Evolutionary conservation across 2,329 filamentous ascomycete genomes (phyloP).

Genomic region (Waltergamsia citrina): DNA sequence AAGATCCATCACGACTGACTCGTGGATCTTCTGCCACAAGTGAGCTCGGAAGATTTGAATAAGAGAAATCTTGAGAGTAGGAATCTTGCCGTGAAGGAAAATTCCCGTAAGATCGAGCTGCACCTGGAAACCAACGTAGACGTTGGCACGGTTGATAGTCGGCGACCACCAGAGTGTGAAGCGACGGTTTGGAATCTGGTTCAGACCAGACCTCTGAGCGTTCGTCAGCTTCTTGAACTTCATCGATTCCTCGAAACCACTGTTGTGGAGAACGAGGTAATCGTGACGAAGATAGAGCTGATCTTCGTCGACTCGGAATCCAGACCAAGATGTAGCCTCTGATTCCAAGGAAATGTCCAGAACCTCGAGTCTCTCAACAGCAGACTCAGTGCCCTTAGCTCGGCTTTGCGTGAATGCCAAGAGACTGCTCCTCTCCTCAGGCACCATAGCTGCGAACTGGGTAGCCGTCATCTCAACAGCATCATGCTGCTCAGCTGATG

Average conservation of each 20-base stretch:
- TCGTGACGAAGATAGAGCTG: constrained; percentile 40
- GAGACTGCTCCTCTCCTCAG: constrained; percentile 23
- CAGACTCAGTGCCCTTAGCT: constrained; percentile 9
- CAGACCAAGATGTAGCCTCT: constrained; percentile 34
- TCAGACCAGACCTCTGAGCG: constrained; percentile 90
- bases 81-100: constrained; percentile 98
- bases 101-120: constrained; percentile 97
- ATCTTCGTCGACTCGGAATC: constrained; percentile 39
- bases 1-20: constrained; percentile 96
- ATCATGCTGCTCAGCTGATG: constrained; percentile 18
- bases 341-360: constrained; percentile 30
- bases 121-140: constrained; percentile 99
- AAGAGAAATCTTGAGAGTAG: constrained; percentile 91
- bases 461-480: constrained; percentile 35
- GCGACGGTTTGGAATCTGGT: constrained; percentile 96
- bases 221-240: constrained; percentile 99
- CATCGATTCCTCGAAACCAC: constrained; percentile 58
- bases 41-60: constrained; percentile 99
- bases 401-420: constrained; percentile 20
- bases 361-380: constrained; percentile 25
- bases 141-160: constrained; percentile 90
- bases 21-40: constrained; percentile 99
- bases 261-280: constrained; percentile 35
- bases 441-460: constrained; percentile 28
- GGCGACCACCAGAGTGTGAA: constrained; percentile 98